phyloP scores from a whole-genome alignment of 225 moss, liverwort and hornwort genomes.

The Asterella californica region DNA sequence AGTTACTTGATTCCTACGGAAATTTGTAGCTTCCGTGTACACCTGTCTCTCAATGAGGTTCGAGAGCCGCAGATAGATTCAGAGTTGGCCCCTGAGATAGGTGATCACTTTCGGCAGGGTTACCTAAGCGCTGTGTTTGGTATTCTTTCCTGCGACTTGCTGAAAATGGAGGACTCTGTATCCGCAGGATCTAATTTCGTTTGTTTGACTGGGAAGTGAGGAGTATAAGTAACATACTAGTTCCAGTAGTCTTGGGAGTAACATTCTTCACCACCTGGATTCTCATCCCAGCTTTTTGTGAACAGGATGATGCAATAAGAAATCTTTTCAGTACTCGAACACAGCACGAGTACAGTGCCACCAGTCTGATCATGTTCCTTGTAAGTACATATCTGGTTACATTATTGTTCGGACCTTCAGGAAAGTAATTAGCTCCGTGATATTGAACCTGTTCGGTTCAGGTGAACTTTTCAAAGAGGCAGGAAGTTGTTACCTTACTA shows the following conservation, averaged over 20 bases:
- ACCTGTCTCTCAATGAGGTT: no score
- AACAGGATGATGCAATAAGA: slow-evolving; percentile 97
- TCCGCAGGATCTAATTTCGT: not conserved
- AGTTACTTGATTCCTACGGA: no score
- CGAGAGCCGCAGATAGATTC: no score
- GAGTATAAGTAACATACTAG: not conserved
- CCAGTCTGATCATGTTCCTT: slow-evolving; percentile 79
- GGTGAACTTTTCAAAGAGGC: not conserved
- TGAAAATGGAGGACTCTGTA: no score
- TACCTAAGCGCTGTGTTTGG: no score
- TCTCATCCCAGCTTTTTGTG: not conserved
- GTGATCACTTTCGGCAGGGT: no score
- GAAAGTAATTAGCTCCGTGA: no score
- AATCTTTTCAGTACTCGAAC: slow-evolving; percentile 97
- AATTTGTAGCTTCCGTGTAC: no score
- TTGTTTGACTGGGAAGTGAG: not conserved
- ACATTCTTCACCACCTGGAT: not conserved
- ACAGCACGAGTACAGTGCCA: slow-evolving; percentile 80
- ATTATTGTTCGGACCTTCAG: not conserved
- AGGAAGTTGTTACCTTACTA: slow-evolving; percentile 11
- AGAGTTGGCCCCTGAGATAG: no score
- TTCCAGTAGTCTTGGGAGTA: not conserved
- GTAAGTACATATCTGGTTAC: slow-evolving; percentile 31
- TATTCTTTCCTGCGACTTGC: no score
- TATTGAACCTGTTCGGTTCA: not conserved